Percentiles rank a stretch among this genome's conserved stretches.
phyloP scores from a whole-genome alignment of 345 rosid genomes.

The Populus davidiana region DNA sequence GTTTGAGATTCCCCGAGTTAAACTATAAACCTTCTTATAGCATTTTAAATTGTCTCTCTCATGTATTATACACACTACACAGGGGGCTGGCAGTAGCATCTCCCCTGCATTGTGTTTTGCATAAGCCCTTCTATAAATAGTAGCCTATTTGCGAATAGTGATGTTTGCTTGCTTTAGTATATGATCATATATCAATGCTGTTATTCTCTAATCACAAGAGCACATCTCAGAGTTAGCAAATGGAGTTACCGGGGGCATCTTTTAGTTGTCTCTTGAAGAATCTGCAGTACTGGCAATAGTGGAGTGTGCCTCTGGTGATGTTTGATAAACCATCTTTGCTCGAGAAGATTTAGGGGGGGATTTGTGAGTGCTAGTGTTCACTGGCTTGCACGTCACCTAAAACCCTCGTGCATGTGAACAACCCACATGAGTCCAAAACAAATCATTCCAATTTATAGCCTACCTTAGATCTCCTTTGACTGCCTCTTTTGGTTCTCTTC shows the following conservation, averaged over 20 bases:
- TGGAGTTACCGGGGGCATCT: not conserved
- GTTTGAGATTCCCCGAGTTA: not conserved
- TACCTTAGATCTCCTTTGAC: not conserved
- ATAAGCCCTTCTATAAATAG: constrained; percentile 1
- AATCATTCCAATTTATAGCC: not conserved
- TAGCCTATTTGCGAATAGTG: constrained; percentile 6
- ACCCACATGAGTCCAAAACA: constrained; percentile 12
- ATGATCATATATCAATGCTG: not conserved
- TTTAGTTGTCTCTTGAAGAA: not conserved
- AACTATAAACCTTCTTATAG: not conserved
- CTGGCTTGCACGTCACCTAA: constrained; percentile 5
- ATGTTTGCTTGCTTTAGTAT: not conserved
- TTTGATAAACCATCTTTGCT: not conserved
- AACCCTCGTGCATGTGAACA: constrained; percentile 19
- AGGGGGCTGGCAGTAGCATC: constrained; percentile 6
- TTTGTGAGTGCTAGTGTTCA: not conserved
- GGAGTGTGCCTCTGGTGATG: not conserved
- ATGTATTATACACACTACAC: constrained; percentile 9
- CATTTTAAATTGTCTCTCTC: constrained; percentile 5
- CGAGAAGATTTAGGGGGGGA: not conserved
- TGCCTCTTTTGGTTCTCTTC: not conserved
- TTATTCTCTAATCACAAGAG: not conserved
- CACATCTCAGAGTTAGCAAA: not conserved
- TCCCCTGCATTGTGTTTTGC: constrained; percentile 1
- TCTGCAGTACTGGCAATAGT: not conserved